Evolutionary conservation across 805 yeast species (phyloP).

Genomic region (Saccharomyces mikatae): DNA sequence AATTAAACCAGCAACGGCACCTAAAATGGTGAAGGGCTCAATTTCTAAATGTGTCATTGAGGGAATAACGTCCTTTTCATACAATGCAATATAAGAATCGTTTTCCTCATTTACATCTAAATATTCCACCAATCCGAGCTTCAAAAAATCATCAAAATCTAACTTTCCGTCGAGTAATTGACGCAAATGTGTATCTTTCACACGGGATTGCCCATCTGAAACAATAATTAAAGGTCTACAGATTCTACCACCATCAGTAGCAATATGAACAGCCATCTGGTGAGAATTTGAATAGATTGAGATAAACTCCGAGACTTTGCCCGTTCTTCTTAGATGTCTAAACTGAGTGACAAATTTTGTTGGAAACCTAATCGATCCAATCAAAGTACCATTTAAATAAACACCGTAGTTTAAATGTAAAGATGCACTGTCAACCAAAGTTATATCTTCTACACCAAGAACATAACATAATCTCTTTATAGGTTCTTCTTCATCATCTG

Average conservation of each 20-base stretch:
- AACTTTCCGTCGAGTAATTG: constrained; percentile 59
- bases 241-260: constrained; percentile 97
- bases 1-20: constrained; percentile 96
- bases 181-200: constrained; percentile 60
- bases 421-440: constrained; percentile 72
- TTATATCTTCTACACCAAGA: constrained; percentile 84
- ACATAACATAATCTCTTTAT: constrained; percentile 65
- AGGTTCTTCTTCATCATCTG: constrained; percentile 95
- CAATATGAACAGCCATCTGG: constrained; percentile 90
- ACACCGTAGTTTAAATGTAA: constrained; percentile 79
- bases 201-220: constrained; percentile 60
- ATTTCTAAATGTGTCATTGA: constrained; percentile 84
- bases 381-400: constrained; percentile 85
- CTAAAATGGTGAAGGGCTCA: constrained; percentile 95
- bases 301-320: constrained; percentile 81
- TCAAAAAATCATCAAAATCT: constrained; percentile 86
- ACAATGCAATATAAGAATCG: constrained; percentile 84
- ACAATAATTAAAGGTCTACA: constrained; percentile 94
- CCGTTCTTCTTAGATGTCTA: constrained; percentile 72
- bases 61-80: constrained; percentile 55
- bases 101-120: constrained; percentile 96
- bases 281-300: constrained; percentile 86
- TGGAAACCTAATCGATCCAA: constrained; percentile 86
- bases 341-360: constrained; percentile 71
- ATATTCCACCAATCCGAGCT: constrained; percentile 84